Evolutionary conservation across 2,329 filamentous ascomycete species (phyloP), one percentile per base, ranked within the genome.

Genomic region (Xylariaceae sp.): DNA sequence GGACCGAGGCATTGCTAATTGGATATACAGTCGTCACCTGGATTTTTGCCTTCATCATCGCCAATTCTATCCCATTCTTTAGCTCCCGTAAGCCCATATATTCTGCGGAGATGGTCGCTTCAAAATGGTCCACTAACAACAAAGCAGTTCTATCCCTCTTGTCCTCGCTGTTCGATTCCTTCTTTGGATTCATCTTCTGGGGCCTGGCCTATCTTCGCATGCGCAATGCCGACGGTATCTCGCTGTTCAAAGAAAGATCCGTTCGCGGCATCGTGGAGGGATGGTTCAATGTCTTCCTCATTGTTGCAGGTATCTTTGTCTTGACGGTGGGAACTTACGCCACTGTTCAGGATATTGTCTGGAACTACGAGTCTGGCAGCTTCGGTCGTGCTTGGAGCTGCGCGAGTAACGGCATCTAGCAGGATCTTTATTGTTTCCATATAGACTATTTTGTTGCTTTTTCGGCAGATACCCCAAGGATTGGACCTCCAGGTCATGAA

Each of bases 131-230:
- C 22, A 47, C 53, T 60, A 17, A 63, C 34, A 1, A 17, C 5
- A 11, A 7, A 16, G 3, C 38, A 81, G 78, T 86, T 2, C 71
- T 84, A n/a, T 85, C 84, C 5, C 76, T 90, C 55, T 89, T 91
- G 86, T 88, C 85, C n/a, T 90, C 90, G 4, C 80, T 96, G 1
- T 96, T 96, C 66, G 90, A 96, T 72, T 93, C 88, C 48, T 93
- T 91, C 78, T 93, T 93, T 63, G 92, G 92, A 19, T 97, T 96
- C 76, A 96, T 96, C 66, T 97, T 96, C 76, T 97, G 89, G 89
- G 89, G 87, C 12, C 80, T 90, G 1, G 89, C 88, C 1, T 93
- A 90, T 66, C 81, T 91, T 64, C 81, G 87, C 50, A 89, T 93
- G 87, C 79, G 88, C 44, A 74, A 73, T 17, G 86, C 81, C 1